Evolutionary conservation across 2,329 filamentous ascomycete genomes (phyloP).

Genomic region (Exserohilum rostratum): DNA sequence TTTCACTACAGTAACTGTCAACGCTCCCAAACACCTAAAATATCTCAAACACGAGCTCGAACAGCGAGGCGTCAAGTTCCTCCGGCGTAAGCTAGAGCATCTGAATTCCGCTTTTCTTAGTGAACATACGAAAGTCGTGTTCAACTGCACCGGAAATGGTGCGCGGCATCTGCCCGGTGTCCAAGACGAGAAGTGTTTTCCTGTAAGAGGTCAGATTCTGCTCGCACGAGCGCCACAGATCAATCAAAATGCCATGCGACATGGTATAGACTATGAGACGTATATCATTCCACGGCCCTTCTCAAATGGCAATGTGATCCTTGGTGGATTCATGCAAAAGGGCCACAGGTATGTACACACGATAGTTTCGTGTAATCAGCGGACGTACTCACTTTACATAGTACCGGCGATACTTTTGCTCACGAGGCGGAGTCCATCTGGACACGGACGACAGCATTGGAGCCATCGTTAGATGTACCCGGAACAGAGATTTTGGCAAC

Average conservation of each 20-base stretch:
- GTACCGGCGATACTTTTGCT: conserved; percentile 21
- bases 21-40: conserved; percentile 23
- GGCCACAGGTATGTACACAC: conserved; percentile 13
- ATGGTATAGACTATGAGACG: conserved; percentile 28
- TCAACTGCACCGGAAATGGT: conserved; percentile 27
- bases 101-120: conserved; percentile 17
- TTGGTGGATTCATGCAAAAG: conserved; percentile 29
- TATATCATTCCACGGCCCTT: conserved; percentile 28
- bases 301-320: conserved; percentile 26
- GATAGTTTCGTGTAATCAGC: not conserved
- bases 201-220: conserved; percentile 24
- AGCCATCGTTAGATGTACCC: conserved; percentile 16
- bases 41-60: conserved; percentile 16
- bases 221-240: conserved; percentile 23
- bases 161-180: conserved; percentile 19
- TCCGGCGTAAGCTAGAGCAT: conserved; percentile 16
- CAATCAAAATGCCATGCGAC: conserved; percentile 23
- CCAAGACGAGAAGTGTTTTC: conserved; percentile 20
- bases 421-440: conserved; percentile 22
- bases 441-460: conserved; percentile 18
- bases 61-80: conserved; percentile 15
- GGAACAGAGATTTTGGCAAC: conserved; percentile 23
- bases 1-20: conserved; percentile 25
- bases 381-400: not conserved
- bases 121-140: conserved; percentile 19